Percentiles rank a stretch among this genome's conserved stretches.
phyloP scores from a whole-genome alignment of 768 basidiomycete species.

The Mycena olivaceomarginata region DNA sequence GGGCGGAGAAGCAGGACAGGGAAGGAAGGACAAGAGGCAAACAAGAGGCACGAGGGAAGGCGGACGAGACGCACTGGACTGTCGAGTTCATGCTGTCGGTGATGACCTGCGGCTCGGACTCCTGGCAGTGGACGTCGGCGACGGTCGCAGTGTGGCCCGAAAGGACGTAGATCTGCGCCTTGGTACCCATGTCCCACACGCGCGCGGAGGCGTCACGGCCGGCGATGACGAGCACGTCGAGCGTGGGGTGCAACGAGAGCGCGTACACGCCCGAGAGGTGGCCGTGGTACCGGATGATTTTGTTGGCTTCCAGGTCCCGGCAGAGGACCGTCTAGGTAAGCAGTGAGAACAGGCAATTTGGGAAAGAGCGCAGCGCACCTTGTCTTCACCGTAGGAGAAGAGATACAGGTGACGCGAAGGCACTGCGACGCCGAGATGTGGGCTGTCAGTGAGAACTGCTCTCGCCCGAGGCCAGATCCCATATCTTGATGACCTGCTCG shows the following conservation, averaged over 20 bases:
- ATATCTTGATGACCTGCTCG: slow-evolving; percentile 98
- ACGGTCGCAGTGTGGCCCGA: slow-evolving; percentile 96
- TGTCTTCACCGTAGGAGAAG: slow-evolving; percentile 98
- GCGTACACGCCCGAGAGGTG: slow-evolving; percentile 97
- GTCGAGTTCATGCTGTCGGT: slow-evolving; percentile 99
- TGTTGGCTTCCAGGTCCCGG: slow-evolving; percentile 99
- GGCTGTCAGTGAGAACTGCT: slow-evolving; percentile 95
- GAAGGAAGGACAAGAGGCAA: background rate
- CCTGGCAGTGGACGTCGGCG: slow-evolving; percentile 96
- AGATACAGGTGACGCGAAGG: slow-evolving; percentile 96
- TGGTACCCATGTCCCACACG: slow-evolving; percentile 99
- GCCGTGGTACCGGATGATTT: slow-evolving; percentile 93
- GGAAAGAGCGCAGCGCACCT: slow-evolving; percentile 69
- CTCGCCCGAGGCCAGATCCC: slow-evolving; percentile 99
- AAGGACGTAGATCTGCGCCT: slow-evolving; percentile 95
- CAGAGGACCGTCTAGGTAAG: slow-evolving; percentile 96
- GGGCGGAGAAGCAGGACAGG: too few relatives aligned
- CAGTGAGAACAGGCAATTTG: background rate
- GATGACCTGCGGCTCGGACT: slow-evolving; percentile 98
- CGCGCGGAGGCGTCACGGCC: slow-evolving; percentile 98
- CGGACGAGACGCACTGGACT: slow-evolving; percentile 75
- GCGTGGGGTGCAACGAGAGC: slow-evolving; percentile 93
- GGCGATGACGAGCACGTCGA: slow-evolving; percentile 95
- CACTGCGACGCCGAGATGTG: slow-evolving; percentile 98
- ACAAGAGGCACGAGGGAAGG: background rate